Evolutionary conservation across 2,329 filamentous ascomycete genomes (phyloP), one percentile per base, ranked within the genome.

Genomic region (Pseudogymnoascus sp.): DNA sequence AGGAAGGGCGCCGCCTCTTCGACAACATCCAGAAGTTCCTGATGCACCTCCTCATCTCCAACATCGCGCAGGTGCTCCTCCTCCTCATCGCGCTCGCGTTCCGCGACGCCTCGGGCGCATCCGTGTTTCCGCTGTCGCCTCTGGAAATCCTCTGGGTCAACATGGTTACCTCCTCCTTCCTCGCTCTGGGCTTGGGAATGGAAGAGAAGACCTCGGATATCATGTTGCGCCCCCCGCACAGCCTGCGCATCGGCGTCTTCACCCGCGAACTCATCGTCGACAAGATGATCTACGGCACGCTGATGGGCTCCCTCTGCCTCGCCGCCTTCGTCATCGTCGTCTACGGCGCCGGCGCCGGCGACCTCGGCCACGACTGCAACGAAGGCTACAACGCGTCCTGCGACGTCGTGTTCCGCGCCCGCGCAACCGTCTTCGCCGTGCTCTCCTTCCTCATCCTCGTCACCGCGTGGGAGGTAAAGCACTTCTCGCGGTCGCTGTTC

Each of bases 81-180:
- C 79, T 91, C 11, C 80, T 91, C 17, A 83, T 90, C 62, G 87
- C 86, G 60, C 81, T 91, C 4, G 82, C 82, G 0, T 90, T 90
- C 77, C 86, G 87, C 73, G 88, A 90, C 69, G 68, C 67, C 0
- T 72, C 78, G 1, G 77, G 78, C 11, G 75, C 84, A 15, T 87
- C 87, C 0, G 84, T 90, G 13, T 90, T 90, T 71, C 88, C 87
- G 0, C 78, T 91, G 13, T 86, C 86, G 0, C 87, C 88, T 0
- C 81, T 91, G 3, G 87, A 91, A 71, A 89, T 90, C 69, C 81
- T 91, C 33, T 91, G 88, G 88, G 86, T 88, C 66, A 91, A 90
- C 72, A 84, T 91, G 70, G 82, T 90, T 62, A 91, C 88, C 1
- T 89, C 86, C 1, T 88, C 85, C 6, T 83, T 89, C 68, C 80